Evolutionary conservation across 2,329 filamentous ascomycete species (phyloP), one percentile per base, ranked within the genome.

Genomic region (Colletotrichum siamense): DNA sequence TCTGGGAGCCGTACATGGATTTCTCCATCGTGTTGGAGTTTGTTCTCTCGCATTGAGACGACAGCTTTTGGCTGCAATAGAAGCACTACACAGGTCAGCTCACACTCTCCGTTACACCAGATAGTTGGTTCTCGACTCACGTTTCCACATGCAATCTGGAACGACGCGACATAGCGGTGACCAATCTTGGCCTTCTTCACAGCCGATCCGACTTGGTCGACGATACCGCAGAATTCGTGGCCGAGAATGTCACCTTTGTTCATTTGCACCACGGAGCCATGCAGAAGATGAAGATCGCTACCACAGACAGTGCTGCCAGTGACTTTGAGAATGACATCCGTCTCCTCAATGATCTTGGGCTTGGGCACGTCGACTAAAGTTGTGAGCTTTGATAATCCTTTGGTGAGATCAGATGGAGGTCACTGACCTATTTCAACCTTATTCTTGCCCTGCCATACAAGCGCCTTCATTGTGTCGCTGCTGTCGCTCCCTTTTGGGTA

Each of bases 391-490:
- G 18, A 30, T 28, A 9, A 28, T n/a, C 10, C 9, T 63, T 30
- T 34, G 6, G 8, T 10, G 81, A 5, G 16, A 24, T 6, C 7
- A 16, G 30, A 26, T 28, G 8, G 16, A 12, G 6, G 10, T 5
- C 16, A 67, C 84, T 74, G 83, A 92, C 90, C 86, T 22, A 98
- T 88, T 81, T 94, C 86, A 63, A 98, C 95, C 34, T 88, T 91
- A 81, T 96, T 95, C 88, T 96, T 97, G 69, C 94, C 94, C 84
- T 94, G 92, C 95, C 95, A 98, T 3, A 91, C 91, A 16, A 98
- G 85, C 0, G 95, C 96, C 83, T 95, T 94, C 94, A 98, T 97
- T 18, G 85, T 94, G 80, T 92, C 90, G 36, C 84, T 84, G 5
- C 84, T 85, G 74, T 93, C 88, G 6, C 87, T 87, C 2, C 85